Evolutionary conservation across 139 green algal species (phyloP), one percentile per base, ranked within the genome.

Genomic region (Chlorella sp.): DNA sequence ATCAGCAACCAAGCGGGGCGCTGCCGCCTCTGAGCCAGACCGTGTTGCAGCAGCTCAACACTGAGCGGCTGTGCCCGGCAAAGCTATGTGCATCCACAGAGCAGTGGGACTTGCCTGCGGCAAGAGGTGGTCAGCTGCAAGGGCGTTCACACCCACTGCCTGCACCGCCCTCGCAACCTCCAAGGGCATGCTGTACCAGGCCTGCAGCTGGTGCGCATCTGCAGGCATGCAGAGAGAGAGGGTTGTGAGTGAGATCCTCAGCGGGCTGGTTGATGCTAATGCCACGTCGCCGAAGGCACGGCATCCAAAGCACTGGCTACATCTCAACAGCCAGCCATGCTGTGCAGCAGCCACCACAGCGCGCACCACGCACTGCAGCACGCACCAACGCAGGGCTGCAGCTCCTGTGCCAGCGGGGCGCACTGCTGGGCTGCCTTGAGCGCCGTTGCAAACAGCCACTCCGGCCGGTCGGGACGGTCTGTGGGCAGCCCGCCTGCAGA

Each of bases 401-500:
- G 85, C 26, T 74, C 73, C 34, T 78, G 68, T 16, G 84, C 70
- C 39, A 62, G 34, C 6, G 85, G 85, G 16, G 47, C 73, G 41
- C 84, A 75, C 25, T 80, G 38, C 36, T 69, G 60, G 26, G 74
- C 79, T 47, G 78, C 60, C 25, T 69, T 67, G 30, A 87, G 82
- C 5, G 70, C 85, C 18, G 85, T 85, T 39, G 74, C 74, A 81
- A 94, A 92, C 47, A 94, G 80, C 91, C 87, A 92, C 65, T 93
- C 87, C 0, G 91, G 91, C 11, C 68, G 69, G 69, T 93, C 89
- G 1, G 76, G n/a, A 11, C 82, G 71, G 74, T 92, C 90, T 20
- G 84, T 88, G 78, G 83, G 78, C 70, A 86, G 80, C 16, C 76
- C 81, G 34, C 62, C 75, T 78, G 82, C 90, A 82, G 81, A 88